Conservation (phyloP, 139 green algal genomes). For the Pycnococcus provasolii region DNA sequence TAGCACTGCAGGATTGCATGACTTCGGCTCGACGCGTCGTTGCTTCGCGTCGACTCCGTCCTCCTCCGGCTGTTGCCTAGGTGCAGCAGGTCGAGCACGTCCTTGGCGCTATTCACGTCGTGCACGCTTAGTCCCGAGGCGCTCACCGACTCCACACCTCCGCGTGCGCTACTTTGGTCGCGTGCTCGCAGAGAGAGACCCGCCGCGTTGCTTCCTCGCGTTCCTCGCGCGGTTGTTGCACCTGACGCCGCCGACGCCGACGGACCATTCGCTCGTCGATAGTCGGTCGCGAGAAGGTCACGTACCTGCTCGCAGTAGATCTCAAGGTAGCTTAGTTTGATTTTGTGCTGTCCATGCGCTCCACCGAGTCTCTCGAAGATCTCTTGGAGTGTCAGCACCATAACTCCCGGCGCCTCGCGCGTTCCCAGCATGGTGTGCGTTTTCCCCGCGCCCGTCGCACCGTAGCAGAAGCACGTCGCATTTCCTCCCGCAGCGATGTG, state of each 20-base stretch:
- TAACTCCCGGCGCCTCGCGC: slow-evolving; percentile 15
- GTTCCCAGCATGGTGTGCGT: slow-evolving; percentile 28
- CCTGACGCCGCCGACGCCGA: not conserved
- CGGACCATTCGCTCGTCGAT: too few relatives aligned
- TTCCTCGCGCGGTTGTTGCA: not conserved
- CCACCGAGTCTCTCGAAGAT: slow-evolving; percentile 17
- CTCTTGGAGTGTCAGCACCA: slow-evolving; percentile 22
- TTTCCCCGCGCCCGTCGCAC: slow-evolving; percentile 25
- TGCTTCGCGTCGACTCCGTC: slow-evolving; percentile 7
- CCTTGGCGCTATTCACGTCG: not conserved
- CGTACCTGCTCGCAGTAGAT: slow-evolving; percentile 22
- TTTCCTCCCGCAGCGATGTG: slow-evolving; percentile 2
- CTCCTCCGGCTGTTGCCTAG: not conserved
- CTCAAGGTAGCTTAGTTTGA: slow-evolving; percentile 19
- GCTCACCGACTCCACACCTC: not conserved
- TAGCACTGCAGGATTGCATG: slow-evolving; percentile 18
- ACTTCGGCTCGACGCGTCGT: slow-evolving; percentile 17
- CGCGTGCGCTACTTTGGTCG: too few relatives aligned
- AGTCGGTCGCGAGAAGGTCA: slow-evolving; percentile 14
- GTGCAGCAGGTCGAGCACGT: slow-evolving; percentile 16
- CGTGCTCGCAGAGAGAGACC: not conserved
- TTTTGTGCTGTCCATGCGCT: not conserved
- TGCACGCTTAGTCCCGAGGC: slow-evolving; percentile 8
- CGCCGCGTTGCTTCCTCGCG: not conserved
- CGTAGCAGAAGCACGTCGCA: slow-evolving; percentile 21